phyloP scores from a whole-genome alignment of 2,329 filamentous ascomycete genomes.

The Dactylella cylindrospora region DNA sequence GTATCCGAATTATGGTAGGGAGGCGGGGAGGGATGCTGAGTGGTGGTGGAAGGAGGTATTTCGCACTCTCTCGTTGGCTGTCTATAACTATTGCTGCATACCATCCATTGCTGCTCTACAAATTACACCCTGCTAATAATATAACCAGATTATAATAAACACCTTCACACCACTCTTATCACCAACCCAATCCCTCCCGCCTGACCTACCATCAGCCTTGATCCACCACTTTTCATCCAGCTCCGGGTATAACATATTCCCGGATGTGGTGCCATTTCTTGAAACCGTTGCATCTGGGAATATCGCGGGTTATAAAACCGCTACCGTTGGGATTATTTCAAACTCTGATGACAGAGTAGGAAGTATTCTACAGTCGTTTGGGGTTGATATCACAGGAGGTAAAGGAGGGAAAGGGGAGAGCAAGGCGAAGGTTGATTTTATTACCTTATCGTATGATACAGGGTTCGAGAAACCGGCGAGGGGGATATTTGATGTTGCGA shows the following conservation, averaged over 20 bases:
- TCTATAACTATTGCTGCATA: not conserved
- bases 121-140: no score
- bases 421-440: constrained; percentile 57
- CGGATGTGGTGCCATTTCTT: constrained; percentile 57
- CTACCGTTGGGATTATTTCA: constrained; percentile 62
- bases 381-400: constrained; percentile 51
- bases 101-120: no score
- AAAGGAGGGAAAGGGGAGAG: constrained; percentile 6
- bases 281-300: constrained; percentile 50
- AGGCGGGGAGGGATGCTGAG: constrained; percentile 57
- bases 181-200: constrained; percentile 51
- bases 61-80: not conserved
- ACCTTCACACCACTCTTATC: constrained; percentile 57
- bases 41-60: constrained; percentile 64
- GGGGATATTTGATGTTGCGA: constrained; percentile 61
- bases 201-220: constrained; percentile 56
- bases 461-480: constrained; percentile 63
- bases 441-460: constrained; percentile 65
- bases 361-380: constrained; percentile 59
- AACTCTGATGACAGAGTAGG: constrained; percentile 66
- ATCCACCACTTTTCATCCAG: constrained; percentile 59
- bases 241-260: constrained; percentile 59
- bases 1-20: constrained; percentile 64
- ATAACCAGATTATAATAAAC: constrained; percentile 57
- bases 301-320: constrained; percentile 50